Base-by-base conservation (phyloP, 176 grass and related monocot genomes). In the Dendrocalamus sinicus region DNA sequence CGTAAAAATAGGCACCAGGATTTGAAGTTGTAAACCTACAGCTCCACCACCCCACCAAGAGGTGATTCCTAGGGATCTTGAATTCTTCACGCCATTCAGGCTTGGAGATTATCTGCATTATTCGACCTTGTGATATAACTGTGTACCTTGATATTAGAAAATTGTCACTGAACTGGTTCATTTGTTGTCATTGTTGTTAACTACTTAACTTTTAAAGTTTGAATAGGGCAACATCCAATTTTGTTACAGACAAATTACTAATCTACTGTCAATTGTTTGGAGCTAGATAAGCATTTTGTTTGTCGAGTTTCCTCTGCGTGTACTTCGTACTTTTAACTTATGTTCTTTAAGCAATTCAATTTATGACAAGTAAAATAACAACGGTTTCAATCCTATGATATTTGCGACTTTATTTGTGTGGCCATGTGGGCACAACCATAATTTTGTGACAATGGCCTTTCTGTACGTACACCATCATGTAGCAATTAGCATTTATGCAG, bases 201-300 rank as follows among this genome's bases (percentile, higher is more conserved):
- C 51, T 72, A 59, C 57, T 23, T 59, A 59, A n/a, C 9, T 59
- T 59, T 14, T n/a, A 57, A 57, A 57, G 54, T 55, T 40, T 41
- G 59, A 82, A 46, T n/a, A 68, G 16, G 7, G 19, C 7, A 60
- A 59, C 28, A 30, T 23, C 52, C 30, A 63, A 28, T 77, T 69
- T 70, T 85, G 11, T 67, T 57, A 41, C 24, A 70, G 74, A 67
- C 12, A 78, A 76, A 68, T 69, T 69, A 51, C 16, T 70, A 78
- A 70, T 35, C 20, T 32, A 66, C 40, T 72, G 23, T 79, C 26
- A 71, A 70, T 71, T 71, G 47, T 62, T 44, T 51, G 41, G 28
- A 72, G 54, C 74, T 78, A 68, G 45, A 77, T 85, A 30, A 41
- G 9, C 67, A 53, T 48, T 67, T 86, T 86, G 13, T 30, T 62